phyloP scores from a whole-genome alignment of 2,329 filamentous ascomycete species.

The Cercospora sp. region DNA sequence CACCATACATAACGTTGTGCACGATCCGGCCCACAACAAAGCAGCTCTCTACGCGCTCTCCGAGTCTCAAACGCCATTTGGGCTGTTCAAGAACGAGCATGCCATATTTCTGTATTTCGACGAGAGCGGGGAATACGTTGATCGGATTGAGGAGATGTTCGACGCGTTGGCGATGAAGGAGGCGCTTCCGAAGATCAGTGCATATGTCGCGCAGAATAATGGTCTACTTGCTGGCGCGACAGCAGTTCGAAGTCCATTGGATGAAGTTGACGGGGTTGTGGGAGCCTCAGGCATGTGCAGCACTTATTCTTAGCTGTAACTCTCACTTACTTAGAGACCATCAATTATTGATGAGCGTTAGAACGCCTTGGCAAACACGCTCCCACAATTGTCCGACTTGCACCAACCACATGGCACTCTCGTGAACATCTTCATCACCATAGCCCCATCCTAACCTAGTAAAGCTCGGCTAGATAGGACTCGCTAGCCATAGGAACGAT shows the following conservation, averaged over 20 bases:
- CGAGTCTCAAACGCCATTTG: background rate
- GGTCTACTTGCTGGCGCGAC: background rate
- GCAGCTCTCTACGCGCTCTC: constrained; percentile 9
- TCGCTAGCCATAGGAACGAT: background rate
- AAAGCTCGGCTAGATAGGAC: background rate
- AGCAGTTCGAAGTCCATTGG: background rate
- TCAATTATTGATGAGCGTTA: background rate
- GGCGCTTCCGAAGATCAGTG: background rate
- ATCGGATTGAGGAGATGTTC: constrained; percentile 1
- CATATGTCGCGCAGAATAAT: background rate
- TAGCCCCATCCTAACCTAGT: background rate
- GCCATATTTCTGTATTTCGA: background rate
- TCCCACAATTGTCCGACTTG: background rate
- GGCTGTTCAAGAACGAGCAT: constrained; percentile 1
- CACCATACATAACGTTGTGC: constrained; percentile 6
- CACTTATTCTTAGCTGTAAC: background rate
- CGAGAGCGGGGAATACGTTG: background rate
- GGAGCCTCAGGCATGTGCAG: background rate
- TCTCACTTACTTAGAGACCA: background rate
- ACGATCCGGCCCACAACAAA: background rate
- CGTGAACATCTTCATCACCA: background rate
- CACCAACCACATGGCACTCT: background rate
- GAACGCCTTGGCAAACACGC: background rate
- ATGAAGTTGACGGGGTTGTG: background rate
- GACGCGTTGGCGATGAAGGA: constrained; percentile 2